These are phyloP conservation scores for Epicoccum nigrum DNA, from an alignment of 2,329 filamentous ascomycete species.

Conservation along the genomic window DNA sequence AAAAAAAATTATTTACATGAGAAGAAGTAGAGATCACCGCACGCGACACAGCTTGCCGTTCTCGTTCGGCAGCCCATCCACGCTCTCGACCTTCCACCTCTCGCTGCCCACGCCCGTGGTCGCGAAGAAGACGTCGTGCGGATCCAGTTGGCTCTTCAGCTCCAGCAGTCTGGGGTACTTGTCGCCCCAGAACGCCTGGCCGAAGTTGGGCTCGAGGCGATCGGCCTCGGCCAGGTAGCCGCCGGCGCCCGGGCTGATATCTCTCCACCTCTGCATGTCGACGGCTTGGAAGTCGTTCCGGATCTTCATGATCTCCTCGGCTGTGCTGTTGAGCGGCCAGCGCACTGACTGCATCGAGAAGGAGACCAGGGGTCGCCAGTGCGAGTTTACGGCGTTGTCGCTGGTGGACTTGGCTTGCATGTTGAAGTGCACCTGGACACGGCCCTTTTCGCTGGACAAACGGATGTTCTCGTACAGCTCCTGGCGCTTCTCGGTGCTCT, in stretches of 20 bases:
- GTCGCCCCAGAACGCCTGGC: slow-evolving; percentile 37
- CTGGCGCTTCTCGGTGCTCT: slow-evolving; percentile 40
- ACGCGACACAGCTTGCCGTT: slow-evolving; percentile 46
- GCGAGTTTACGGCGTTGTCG: slow-evolving; percentile 36
- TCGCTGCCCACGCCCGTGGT: slow-evolving; percentile 43
- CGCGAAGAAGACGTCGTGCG: slow-evolving; percentile 44
- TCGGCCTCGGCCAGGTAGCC: slow-evolving; percentile 39
- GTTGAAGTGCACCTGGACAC: slow-evolving; percentile 46
- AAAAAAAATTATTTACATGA: background rate
- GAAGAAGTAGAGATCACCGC: background rate
- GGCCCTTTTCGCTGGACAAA: slow-evolving; percentile 42
- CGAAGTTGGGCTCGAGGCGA: slow-evolving; percentile 33
- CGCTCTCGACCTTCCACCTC: slow-evolving; percentile 43
- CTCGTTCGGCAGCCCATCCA: slow-evolving; percentile 44
- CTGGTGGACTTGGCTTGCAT: slow-evolving; percentile 35
- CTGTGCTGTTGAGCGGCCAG: slow-evolving; percentile 22
- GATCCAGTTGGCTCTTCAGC: slow-evolving; percentile 40
- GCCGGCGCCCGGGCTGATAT: slow-evolving; percentile 33
- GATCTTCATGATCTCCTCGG: slow-evolving; percentile 22
- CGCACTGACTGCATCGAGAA: slow-evolving; percentile 32
- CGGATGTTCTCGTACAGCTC: slow-evolving; percentile 36
- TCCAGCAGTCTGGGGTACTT: slow-evolving; percentile 34
- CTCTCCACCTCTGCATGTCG: slow-evolving; percentile 25
- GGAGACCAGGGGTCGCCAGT: slow-evolving; percentile 30
- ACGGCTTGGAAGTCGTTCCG: slow-evolving; percentile 22